These are phyloP conservation scores for Penicillium macrosclerotiorum DNA, from an alignment of 495 filamentous ascomycete genomes.

Conservation along the genomic window DNA sequence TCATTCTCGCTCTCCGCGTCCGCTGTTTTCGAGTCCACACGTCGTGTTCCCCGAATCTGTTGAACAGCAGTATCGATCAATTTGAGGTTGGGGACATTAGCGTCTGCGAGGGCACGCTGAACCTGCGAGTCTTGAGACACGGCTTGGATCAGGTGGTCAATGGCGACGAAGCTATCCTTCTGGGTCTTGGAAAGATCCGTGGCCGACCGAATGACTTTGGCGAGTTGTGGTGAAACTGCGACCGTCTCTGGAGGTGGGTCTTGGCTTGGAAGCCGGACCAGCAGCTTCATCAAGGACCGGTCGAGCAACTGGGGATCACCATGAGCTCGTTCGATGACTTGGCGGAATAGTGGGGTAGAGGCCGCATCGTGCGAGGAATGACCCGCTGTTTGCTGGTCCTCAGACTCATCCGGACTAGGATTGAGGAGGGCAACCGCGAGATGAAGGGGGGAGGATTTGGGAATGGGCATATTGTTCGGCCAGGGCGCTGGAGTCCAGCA, in stretches of 20 bases:
- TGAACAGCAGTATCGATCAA: constrained; percentile 83
- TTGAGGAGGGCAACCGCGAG: constrained; percentile 86
- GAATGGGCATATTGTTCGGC: constrained; percentile 86
- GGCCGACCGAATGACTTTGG: constrained; percentile 76
- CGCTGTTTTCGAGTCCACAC: constrained; percentile 93
- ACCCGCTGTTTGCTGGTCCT: constrained; percentile 65
- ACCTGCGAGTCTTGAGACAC: constrained; percentile 76
- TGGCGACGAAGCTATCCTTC: constrained; percentile 89
- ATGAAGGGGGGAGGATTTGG: constrained; percentile 84
- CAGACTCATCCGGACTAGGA: constrained; percentile 71
- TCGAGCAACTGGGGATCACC: constrained; percentile 89
- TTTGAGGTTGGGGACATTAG: constrained; percentile 89
- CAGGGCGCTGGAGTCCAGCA: constrained; percentile 79
- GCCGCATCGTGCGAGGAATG: constrained; percentile 56
- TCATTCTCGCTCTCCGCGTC: constrained; percentile 88
- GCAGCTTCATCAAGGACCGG: constrained; percentile 80
- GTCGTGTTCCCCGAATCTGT: constrained; percentile 83
- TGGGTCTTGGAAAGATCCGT: constrained; percentile 93
- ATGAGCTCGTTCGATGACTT: constrained; percentile 90
- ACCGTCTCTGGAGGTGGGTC: constrained; percentile 89
- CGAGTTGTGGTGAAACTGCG: constrained; percentile 74
- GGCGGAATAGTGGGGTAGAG: constrained; percentile 76
- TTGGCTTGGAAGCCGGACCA: constrained; percentile 90
- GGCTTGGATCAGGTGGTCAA: constrained; percentile 88
- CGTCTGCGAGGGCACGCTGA: constrained; percentile 70